Evolutionary conservation across 805 yeast species (phyloP).

Genomic region (Starmera quercuum): DNA sequence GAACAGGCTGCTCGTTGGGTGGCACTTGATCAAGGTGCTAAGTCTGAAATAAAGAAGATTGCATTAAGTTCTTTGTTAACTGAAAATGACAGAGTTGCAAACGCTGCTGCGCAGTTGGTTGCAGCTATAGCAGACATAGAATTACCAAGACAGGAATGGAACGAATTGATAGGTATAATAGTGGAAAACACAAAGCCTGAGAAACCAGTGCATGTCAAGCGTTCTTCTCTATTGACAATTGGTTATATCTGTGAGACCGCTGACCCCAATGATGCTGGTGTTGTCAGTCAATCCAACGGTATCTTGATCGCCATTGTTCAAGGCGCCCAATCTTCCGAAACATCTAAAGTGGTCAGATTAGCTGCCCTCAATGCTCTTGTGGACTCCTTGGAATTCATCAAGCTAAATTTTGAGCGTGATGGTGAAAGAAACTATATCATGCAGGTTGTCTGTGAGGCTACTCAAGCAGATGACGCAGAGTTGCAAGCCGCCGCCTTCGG

Average conservation of each 20-base stretch:
- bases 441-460: slow-evolving; percentile 99
- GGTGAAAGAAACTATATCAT: slow-evolving; percentile 94
- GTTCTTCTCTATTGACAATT: slow-evolving; percentile 80
- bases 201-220: slow-evolving; percentile 71
- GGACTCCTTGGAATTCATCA: slow-evolving; percentile 84
- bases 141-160: slow-evolving; percentile 84
- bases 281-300: slow-evolving; percentile 82
- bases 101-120: slow-evolving; percentile 85
- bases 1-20: slow-evolving; percentile 73
- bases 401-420: slow-evolving; percentile 81
- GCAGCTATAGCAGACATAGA: slow-evolving; percentile 97
- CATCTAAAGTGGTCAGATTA: slow-evolving; percentile 65
- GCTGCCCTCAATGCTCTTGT: slow-evolving; percentile 91
- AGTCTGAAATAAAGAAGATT: slow-evolving; percentile 56
- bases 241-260: slow-evolving; percentile 96
- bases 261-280: slow-evolving; percentile 65
- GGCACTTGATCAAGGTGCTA: slow-evolving; percentile 44
- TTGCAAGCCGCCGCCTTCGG: slow-evolving; percentile 94
- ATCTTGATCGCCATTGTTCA: slow-evolving; percentile 93
- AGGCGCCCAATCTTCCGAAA: slow-evolving; percentile 85
- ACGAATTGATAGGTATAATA: slow-evolving; percentile 72
- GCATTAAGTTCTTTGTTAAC: slow-evolving; percentile 59
- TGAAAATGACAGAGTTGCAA: slow-evolving; percentile 70
- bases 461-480: slow-evolving; percentile 79
- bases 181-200: slow-evolving; percentile 81